Percentiles rank a stretch among this genome's conserved stretches.
These are phyloP conservation scores for Penicillium griseofulvum DNA, from an alignment of 2,329 filamentous ascomycete species.

Conservation along the genomic window DNA sequence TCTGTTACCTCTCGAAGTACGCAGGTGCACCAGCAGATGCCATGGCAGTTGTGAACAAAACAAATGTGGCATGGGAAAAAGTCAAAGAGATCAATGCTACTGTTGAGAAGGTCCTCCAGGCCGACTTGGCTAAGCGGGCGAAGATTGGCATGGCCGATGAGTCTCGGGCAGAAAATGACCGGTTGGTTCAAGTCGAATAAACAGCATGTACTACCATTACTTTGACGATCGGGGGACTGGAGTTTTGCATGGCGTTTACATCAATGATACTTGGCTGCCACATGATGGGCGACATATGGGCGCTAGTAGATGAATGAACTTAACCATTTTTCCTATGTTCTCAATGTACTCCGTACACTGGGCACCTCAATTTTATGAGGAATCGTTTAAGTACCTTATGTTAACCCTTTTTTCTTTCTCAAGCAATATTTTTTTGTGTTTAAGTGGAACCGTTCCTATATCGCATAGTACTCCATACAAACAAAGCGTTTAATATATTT, in stretches of 20 bases:
- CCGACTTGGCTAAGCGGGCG: conserved; percentile 63
- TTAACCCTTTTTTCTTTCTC: background rate
- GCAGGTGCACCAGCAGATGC: conserved; percentile 82
- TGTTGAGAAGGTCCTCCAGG: conserved; percentile 69
- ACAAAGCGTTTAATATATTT: conserved; percentile 10
- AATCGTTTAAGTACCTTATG: background rate
- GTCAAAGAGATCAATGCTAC: conserved; percentile 75
- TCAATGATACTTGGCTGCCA: background rate
- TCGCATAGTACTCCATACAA: background rate
- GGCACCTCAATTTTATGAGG: background rate
- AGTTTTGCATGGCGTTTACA: conserved; percentile 17
- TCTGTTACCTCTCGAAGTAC: conserved; percentile 88
- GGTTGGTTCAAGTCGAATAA: conserved; percentile 47
- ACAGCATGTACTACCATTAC: conserved; percentile 22
- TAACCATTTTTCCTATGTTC: background rate
- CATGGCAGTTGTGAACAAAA: conserved; percentile 71
- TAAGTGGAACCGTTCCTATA: background rate
- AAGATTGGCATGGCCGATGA: conserved; percentile 77
- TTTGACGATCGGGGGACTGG: conserved; percentile 24
- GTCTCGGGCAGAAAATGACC: conserved; percentile 79
- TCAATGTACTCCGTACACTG: background rate
- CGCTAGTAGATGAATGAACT: background rate
- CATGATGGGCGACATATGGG: background rate
- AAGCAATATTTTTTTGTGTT: background rate
- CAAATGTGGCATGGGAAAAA: conserved; percentile 70